phyloP scores from a whole-genome alignment of 176 grass and related monocot species.

The Oryza meyeriana region DNA sequence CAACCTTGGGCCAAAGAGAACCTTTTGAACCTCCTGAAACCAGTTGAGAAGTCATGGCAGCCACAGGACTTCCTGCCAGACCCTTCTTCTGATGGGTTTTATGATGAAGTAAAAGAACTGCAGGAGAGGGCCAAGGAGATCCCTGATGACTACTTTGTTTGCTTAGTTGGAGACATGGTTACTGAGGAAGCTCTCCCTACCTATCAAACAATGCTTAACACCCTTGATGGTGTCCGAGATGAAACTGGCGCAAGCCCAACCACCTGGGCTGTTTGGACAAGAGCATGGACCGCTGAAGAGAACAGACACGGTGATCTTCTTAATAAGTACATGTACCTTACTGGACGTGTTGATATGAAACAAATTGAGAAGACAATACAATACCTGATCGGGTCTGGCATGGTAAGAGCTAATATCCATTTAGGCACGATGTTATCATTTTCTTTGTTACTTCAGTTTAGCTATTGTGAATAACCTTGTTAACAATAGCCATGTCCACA shows the following conservation, averaged over 20 bases:
- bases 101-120: constrained; percentile 70
- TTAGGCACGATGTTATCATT: background rate
- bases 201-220: constrained; percentile 79
- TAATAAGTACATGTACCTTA: constrained; percentile 75
- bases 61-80: constrained; percentile 71
- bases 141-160: constrained; percentile 79
- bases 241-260: constrained; percentile 68
- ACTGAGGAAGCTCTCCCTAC: constrained; percentile 78
- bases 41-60: constrained; percentile 74
- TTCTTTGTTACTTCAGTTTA: background rate
- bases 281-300: constrained; percentile 79
- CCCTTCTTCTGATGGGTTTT: constrained; percentile 55
- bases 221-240: constrained; percentile 60
- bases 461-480: background rate
- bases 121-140: constrained; percentile 62
- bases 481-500: background rate
- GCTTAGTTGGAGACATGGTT: constrained; percentile 78
- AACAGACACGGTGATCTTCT: constrained; percentile 74
- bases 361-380: constrained; percentile 81
- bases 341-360: constrained; percentile 68
- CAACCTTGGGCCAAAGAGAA: constrained; percentile 57
- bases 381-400: constrained; percentile 65
- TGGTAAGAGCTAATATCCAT: constrained; percentile 39
- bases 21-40: constrained; percentile 59
- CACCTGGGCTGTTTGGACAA: constrained; percentile 72